Base-by-base conservation (phyloP, 1,139 yeast species). In the Nakaseomyces glabratus region DNA sequence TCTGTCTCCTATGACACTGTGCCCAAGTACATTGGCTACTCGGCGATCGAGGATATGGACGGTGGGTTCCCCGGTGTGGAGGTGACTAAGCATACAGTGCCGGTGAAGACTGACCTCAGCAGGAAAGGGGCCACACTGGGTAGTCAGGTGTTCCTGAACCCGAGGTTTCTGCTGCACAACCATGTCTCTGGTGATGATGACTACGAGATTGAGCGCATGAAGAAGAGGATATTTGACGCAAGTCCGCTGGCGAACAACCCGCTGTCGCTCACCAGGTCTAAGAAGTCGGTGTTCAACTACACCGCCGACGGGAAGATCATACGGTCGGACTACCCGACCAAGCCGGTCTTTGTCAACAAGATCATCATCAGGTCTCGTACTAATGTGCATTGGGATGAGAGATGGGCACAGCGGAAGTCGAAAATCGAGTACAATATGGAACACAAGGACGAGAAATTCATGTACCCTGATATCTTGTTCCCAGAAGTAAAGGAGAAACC, bases 241-340 rank as follows among this genome's bases (percentile, higher is more conserved):
- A 24, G 23, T 5, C 16, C 33, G 19, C 10, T 20, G 7, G 12
- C 10, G 8, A 14, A 11, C 14, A 18, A 18, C 14, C 21, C 21
- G 7, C 15, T 26, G 8, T 17, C 30, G 15, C 21, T 18, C 2
- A 10, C 28, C 24, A 14, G 17, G 22, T 26, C 34, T 24, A 33
- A 33, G 33, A 30, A 34, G 21, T 38, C 36, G n/a, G 41, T 35
- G 40, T 46, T 46, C 29, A 44, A 40, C 33, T 39, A 44, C 26
- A 42, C 46, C 10, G 43, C 43, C 17, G 46, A 49, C 35, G 58
- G 57, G 26, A 46, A 46, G 33, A 49, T 50, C 16, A 54, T 46
- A 12, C 42, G 57, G 31, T 49, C 49, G 17, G 60, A 55, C 33
- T 56, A 56, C 28, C 58, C 58, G 6, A 50, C 52, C 15, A 44